Evolutionary conservation across 441 rosid species (phyloP).

Genomic region (Isatis lusitanica): DNA sequence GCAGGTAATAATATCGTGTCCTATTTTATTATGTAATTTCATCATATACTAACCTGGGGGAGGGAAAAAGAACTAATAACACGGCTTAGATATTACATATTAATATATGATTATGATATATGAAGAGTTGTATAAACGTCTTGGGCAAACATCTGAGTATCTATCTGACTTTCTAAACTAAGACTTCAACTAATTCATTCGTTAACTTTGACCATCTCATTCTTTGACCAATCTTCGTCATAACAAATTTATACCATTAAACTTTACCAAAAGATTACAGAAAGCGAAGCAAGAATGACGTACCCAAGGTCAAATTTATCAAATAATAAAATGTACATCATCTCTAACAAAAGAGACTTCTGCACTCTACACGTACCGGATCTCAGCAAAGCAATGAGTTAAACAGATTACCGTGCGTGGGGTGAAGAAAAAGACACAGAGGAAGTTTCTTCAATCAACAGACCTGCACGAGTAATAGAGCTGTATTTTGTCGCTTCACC

Average conservation of each 20-base stretch:
- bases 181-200: conserved; percentile 32
- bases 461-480: not conserved
- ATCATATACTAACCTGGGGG: not conserved
- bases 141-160: conserved; percentile 9
- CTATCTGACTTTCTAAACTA: conserved; percentile 23
- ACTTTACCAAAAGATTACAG: not conserved
- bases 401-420: too few species aligned
- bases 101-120: not conserved
- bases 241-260: not conserved
- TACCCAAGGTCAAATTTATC: not conserved
- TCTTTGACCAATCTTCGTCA: conserved; percentile 16
- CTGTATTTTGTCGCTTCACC: not conserved
- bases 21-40: not conserved
- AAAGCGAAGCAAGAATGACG: not conserved
- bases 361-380: not conserved
- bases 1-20: not conserved
- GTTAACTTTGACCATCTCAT: conserved; percentile 16
- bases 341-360: not conserved
- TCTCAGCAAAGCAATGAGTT: not conserved
- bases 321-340: not conserved
- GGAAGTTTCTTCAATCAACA: not conserved
- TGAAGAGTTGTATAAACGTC: not conserved
- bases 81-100: not conserved
- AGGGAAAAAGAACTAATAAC: not conserved
- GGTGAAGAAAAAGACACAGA: not conserved